These are phyloP conservation scores for Colletotrichum gigasporum DNA, from an alignment of 2,329 filamentous ascomycete genomes.

Conservation along the genomic window DNA sequence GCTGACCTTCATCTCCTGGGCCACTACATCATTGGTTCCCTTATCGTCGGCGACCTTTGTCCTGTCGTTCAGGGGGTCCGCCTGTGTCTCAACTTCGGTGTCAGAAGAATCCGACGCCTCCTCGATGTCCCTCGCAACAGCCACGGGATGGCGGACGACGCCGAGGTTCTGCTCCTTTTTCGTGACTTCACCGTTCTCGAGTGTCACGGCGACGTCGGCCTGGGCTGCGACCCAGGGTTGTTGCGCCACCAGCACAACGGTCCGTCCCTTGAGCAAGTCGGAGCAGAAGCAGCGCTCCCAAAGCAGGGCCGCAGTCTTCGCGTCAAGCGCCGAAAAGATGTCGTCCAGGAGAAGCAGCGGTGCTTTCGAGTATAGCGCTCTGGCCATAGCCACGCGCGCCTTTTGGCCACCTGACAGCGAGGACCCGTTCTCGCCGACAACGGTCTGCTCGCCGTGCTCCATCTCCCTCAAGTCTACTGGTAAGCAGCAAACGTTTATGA, in stretches of 20 bases:
- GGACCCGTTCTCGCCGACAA: slow-evolving; percentile 64
- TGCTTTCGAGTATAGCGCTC: slow-evolving; percentile 66
- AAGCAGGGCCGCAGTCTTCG: slow-evolving; percentile 64
- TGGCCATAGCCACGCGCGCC: slow-evolving; percentile 64
- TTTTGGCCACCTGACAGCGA: slow-evolving; percentile 67
- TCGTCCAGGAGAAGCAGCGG: slow-evolving; percentile 66
- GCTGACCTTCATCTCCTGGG: slow-evolving; percentile 57
- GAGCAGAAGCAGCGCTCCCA: slow-evolving; percentile 68
- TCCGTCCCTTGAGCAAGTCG: slow-evolving; percentile 62
- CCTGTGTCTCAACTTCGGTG: slow-evolving; percentile 39
- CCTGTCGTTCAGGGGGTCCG: slow-evolving; percentile 40
- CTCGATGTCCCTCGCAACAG: slow-evolving; percentile 47
- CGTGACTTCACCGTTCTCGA: slow-evolving; percentile 57
- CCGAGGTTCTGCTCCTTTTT: slow-evolving; percentile 55
- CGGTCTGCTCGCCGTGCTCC: slow-evolving; percentile 58
- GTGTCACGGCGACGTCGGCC: slow-evolving; percentile 54
- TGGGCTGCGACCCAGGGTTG: slow-evolving; percentile 62
- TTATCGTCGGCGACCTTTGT: slow-evolving; percentile 48
- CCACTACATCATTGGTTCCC: slow-evolving; percentile 51
- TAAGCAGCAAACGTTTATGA: slow-evolving; percentile 66
- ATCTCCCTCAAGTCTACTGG: slow-evolving; percentile 60
- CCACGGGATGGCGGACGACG: slow-evolving; percentile 54
- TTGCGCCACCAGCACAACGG: slow-evolving; percentile 66
- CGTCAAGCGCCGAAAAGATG: slow-evolving; percentile 67
- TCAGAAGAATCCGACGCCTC: slow-evolving; percentile 40